Base-by-base conservation (phyloP, 1,284 basidiomycete genomes). In the Leccinum fallax region DNA sequence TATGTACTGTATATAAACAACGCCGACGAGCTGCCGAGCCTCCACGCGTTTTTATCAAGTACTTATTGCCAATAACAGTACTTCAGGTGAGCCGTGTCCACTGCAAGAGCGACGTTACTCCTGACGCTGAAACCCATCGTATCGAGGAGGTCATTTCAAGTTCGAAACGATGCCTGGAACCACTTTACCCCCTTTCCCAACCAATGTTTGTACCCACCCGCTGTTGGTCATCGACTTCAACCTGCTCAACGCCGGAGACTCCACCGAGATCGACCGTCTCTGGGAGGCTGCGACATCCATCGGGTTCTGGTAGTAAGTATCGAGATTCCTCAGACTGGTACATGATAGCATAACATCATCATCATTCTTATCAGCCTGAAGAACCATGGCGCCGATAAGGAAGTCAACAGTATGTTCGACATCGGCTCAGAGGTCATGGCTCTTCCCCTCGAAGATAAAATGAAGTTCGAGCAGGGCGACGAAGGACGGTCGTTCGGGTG, bases 401-500 rank as follows among this genome's bases (percentile, higher is more conserved):
- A 83, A 62, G 84, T 81, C 5, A 74, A 80, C 56, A 73, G 69
- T 2, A 87, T 89, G 85, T 90, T 88, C 62, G 80, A 81, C 5
- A 79, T 88, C 72, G 86, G 85, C 6, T 77, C 77, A 6, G 81
- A 83, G 62, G 85, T 83, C 0, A 83, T 90, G 77, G 77, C 77
- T 2, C 75, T 90, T 0, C 85, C 88, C 0, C 60, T 85, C 24
- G 82, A 84, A 46, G 87, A 90, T 68, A 87, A 87, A 69, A 75
- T 88, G 78, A 80, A 81, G 60, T 89, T 78, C 64, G 87, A 88
- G 66, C 86, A 89, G 70, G 88, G 89, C 1, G 84, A 89, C 65
- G 76, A 74, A 6, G 88, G 88, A 0, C 75, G 76, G 61, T 88
- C 85, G 0, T 87, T 85, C 60, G 89, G 89, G 83, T 84, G n/a